Evolutionary conservation across 2,329 filamentous ascomycete genomes (phyloP).

Genomic region (Aspergillus sp.): DNA sequence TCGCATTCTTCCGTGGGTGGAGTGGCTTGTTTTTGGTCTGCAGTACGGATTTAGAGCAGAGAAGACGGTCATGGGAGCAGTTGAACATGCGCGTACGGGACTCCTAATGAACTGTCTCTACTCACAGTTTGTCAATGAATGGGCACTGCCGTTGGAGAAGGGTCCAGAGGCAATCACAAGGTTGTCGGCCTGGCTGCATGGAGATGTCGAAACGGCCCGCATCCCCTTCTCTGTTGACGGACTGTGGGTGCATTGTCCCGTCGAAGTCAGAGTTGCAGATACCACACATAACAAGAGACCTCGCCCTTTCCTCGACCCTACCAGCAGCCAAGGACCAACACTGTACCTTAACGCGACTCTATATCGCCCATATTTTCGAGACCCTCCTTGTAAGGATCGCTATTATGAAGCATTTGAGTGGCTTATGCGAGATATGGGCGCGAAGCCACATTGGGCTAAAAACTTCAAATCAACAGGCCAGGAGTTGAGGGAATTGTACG

Average conservation of each 20-base stretch:
- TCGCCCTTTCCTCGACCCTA: conserved; percentile 72
- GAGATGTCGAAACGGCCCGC: conserved; percentile 65
- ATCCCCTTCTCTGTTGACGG: conserved; percentile 81
- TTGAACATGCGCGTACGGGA: conserved; percentile 76
- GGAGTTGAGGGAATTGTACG: conserved; percentile 66
- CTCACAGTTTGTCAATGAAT: conserved; percentile 98
- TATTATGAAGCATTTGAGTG: conserved; percentile 92
- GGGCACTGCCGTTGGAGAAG: conserved; percentile 82
- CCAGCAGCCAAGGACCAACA: conserved; percentile 65
- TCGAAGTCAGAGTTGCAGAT: conserved; percentile 85
- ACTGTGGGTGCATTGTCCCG: conserved; percentile 82
- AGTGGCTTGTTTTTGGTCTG: conserved; percentile 97
- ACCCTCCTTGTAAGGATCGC: conserved; percentile 71
- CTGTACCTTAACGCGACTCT: conserved; percentile 89
- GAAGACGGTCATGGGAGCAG: conserved; percentile 66
- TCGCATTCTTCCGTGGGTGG: conserved; percentile 77
- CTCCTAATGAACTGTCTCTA: conserved; percentile 97
- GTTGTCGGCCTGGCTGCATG: conserved; percentile 82
- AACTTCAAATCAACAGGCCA: conserved; percentile 70
- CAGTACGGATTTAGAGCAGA: conserved; percentile 83
- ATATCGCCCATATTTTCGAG: conserved; percentile 75
- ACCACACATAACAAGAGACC: conserved; percentile 54
- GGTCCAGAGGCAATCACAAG: conserved; percentile 84
- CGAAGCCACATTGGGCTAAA: conserved; percentile 88
- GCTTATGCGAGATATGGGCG: conserved; percentile 82